Conservation (phyloP, 768 basidiomycete species). For the Leccinum olivaceopallidum region DNA sequence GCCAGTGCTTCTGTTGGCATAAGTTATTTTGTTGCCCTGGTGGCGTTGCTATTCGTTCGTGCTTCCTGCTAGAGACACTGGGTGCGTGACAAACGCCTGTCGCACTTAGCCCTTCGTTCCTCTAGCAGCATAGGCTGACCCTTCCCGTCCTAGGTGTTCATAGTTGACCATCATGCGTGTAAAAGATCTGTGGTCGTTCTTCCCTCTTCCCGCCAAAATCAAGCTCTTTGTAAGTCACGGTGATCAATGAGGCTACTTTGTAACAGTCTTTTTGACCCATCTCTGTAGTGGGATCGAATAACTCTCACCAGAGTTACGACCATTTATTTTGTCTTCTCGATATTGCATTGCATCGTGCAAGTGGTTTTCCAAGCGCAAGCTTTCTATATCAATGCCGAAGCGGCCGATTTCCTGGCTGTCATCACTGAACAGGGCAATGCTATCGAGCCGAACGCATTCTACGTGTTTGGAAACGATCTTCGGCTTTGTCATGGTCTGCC, state of each 20-base stretch:
- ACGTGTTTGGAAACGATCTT: constrained; percentile 51
- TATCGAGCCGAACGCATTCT: constrained; percentile 40
- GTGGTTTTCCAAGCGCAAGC: constrained; percentile 68
- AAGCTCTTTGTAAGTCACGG: constrained; percentile 48
- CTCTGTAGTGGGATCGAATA: constrained; percentile 62
- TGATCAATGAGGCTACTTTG: not conserved
- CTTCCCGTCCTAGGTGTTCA: not conserved
- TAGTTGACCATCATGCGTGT: constrained; percentile 41
- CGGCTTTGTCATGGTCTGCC: constrained; percentile 60
- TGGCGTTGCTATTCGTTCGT: constrained; percentile 39
- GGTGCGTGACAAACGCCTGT: constrained; percentile 4
- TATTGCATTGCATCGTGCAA: constrained; percentile 67
- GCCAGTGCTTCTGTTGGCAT: constrained; percentile 4
- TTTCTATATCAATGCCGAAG: constrained; percentile 61
- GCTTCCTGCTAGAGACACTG: not conserved
- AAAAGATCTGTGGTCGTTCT: constrained; percentile 38
- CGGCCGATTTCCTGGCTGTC: constrained; percentile 50
- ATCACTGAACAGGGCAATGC: constrained; percentile 53
- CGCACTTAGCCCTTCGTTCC: not conserved
- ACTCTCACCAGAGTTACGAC: constrained; percentile 66
- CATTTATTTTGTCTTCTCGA: constrained; percentile 66
- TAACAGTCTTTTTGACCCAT: not conserved
- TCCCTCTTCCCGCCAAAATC: constrained; percentile 40
- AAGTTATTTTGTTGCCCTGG: constrained; percentile 40
- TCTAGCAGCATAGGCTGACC: constrained; percentile 1